Conservation (phyloP, 768 basidiomycete genomes). For the Coprinopsis cinerea region DNA sequence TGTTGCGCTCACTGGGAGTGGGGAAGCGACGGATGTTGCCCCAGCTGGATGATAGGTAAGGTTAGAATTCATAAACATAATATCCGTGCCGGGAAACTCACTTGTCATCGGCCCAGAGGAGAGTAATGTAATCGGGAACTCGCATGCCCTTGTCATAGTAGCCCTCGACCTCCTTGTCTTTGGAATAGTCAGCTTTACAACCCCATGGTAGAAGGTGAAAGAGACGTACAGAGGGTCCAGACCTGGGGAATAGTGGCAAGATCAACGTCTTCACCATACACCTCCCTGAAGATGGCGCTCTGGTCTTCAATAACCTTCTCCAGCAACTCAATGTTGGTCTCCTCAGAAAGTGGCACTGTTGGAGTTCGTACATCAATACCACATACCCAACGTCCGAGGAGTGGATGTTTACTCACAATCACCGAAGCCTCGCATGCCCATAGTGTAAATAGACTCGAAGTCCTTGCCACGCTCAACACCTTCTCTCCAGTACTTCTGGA, state of each 20-base stretch:
- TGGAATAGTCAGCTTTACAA: background rate
- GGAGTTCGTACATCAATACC: background rate
- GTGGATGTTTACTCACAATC: constrained; percentile 36
- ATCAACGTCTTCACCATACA: constrained; percentile 41
- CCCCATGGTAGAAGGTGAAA: background rate
- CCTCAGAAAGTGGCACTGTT: constrained; percentile 47
- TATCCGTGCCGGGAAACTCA: constrained; percentile 26
- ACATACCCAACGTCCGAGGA: background rate
- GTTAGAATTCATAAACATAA: background rate
- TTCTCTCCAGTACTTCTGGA: constrained; percentile 58
- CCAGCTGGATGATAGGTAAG: constrained; percentile 34
- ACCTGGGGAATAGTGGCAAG: constrained; percentile 54
- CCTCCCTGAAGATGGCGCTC: constrained; percentile 48
- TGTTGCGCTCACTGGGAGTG: constrained; percentile 43
- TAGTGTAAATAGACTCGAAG: constrained; percentile 58
- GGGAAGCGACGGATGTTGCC: constrained; percentile 67
- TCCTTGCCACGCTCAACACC: constrained; percentile 53
- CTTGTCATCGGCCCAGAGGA: constrained; percentile 74
- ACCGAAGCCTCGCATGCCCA: constrained; percentile 66
- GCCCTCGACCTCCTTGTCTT: constrained; percentile 58
- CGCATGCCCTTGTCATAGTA: constrained; percentile 60
- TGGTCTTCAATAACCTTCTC: constrained; percentile 56
- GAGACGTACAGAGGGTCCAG: constrained; percentile 49
- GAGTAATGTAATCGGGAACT: constrained; percentile 58
- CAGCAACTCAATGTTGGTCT: constrained; percentile 44